Percentiles rank a stretch among this genome's conserved stretches.
phyloP scores from a whole-genome alignment of 2,329 filamentous ascomycete species.

The Microdochium trichocladiopsis region DNA sequence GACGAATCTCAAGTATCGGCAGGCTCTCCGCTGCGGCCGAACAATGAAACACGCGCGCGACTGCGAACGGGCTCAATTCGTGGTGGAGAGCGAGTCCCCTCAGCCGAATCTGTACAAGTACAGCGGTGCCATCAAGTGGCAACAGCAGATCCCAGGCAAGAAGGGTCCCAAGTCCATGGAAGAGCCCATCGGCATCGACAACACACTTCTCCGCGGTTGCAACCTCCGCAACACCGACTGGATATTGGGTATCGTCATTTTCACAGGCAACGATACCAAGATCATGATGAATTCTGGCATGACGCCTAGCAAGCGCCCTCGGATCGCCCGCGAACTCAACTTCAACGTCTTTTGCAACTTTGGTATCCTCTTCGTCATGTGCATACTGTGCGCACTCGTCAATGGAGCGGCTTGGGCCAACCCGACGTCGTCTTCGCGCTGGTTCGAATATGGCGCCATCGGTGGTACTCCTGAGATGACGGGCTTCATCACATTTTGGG shows the following conservation, averaged over 20 bases:
- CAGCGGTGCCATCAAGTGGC: constrained; percentile 83
- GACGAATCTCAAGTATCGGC: constrained; percentile 93
- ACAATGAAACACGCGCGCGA: constrained; percentile 82
- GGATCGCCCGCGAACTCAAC: constrained; percentile 89
- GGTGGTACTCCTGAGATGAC: constrained; percentile 68
- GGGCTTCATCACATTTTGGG: constrained; percentile 96
- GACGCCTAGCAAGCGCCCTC: constrained; percentile 87
- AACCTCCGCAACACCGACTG: constrained; percentile 94
- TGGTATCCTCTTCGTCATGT: constrained; percentile 81
- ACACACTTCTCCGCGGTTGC: constrained; percentile 86
- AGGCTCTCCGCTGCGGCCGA: constrained; percentile 79
- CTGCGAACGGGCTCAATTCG: constrained; percentile 83
- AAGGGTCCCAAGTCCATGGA: constrained; percentile 69
- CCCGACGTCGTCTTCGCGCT: constrained; percentile 65
- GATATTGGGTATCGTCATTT: constrained; percentile 86
- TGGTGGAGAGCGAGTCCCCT: constrained; percentile 82
- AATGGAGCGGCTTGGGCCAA: constrained; percentile 78
- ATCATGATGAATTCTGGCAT: constrained; percentile 98
- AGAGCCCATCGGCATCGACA: constrained; percentile 92
- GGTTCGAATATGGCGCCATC: constrained; percentile 81
- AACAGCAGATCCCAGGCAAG: constrained; percentile 56
- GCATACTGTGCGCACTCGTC: constrained; percentile 75
- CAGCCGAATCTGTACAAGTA: constrained; percentile 96
- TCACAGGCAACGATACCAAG: constrained; percentile 94
- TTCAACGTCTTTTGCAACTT: constrained; percentile 98